Percentiles rank a stretch among this genome's conserved stretches.
phyloP scores from a whole-genome alignment of 2,329 filamentous ascomycete genomes.

The Laburnicola sp. region DNA sequence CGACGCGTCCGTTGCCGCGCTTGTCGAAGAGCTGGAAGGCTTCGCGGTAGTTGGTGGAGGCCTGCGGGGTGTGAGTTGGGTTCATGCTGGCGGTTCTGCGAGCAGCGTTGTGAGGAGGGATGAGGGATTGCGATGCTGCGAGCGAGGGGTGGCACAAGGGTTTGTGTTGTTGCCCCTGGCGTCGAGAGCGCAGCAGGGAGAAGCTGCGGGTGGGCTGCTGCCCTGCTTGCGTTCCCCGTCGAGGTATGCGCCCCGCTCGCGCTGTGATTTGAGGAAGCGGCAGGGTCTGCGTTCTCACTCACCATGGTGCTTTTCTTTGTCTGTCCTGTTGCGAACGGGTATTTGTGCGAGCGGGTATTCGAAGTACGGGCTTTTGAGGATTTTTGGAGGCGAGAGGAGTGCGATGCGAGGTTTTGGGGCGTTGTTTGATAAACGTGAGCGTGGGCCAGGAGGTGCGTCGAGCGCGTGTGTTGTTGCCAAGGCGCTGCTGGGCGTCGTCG shows the following conservation, averaged over 20 bases:
- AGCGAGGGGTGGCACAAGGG: background rate
- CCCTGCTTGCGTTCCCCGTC: background rate
- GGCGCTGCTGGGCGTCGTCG: constrained; percentile 17
- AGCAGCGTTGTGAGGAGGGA: constrained; percentile 7
- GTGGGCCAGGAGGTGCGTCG: constrained; percentile 28
- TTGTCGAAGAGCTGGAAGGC: constrained; percentile 99
- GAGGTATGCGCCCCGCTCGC: constrained; percentile 4
- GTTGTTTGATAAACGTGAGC: constrained; percentile 29
- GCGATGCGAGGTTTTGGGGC: constrained; percentile 14
- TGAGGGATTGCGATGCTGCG: background rate
- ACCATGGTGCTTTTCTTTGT: constrained; percentile 10
- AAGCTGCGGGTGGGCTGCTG: background rate
- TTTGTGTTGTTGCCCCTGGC: constrained; percentile 1
- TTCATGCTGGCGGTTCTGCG: constrained; percentile 33
- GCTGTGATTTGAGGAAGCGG: background rate
- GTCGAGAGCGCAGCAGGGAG: no score
- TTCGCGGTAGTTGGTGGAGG: constrained; percentile 99
- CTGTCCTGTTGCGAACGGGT: background rate
- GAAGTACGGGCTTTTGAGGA: constrained; percentile 9
- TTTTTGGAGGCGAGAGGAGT: constrained; percentile 14
- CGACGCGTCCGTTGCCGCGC: constrained; percentile 91
- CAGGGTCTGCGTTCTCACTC: constrained; percentile 2
- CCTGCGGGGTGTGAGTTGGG: constrained; percentile 50
- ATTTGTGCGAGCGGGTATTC: background rate
- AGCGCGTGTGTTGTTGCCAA: constrained; percentile 27